A percentile compares a stretch with the other conserved stretches of the same genome.
phyloP scores from a whole-genome alignment of 2,329 filamentous ascomycete genomes.

The Apiospora kogelbergensis region DNA sequence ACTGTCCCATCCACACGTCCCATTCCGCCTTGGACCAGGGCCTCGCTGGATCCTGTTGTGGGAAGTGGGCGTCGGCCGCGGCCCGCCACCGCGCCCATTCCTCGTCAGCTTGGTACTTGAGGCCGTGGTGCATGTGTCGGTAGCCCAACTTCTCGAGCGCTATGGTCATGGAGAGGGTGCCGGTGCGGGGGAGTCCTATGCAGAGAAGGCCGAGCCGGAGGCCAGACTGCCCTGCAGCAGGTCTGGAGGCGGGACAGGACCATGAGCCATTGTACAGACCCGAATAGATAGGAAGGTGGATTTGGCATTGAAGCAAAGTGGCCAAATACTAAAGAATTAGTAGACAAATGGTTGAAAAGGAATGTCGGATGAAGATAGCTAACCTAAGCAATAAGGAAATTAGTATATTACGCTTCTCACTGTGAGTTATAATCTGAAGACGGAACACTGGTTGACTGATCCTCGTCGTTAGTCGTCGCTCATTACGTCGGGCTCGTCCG shows the following conservation, averaged over 20 bases:
- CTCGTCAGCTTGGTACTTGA: not conserved
- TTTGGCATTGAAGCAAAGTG: not conserved
- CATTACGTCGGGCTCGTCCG: not conserved
- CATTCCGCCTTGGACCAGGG: not conserved
- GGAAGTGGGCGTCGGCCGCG: not conserved
- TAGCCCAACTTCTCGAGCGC: conserved; percentile 27
- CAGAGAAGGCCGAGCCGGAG: conserved; percentile 19
- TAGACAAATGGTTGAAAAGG: not conserved
- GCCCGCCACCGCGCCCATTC: not conserved
- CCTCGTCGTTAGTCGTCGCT: not conserved
- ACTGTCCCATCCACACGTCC: conserved; percentile 9
- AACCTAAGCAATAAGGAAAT: not conserved
- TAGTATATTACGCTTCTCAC: not conserved
- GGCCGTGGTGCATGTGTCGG: conserved; percentile 23
- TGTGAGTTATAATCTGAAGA: not conserved
- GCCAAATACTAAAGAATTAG: not conserved
- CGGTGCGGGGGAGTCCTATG: conserved; percentile 25
- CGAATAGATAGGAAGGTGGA: not conserved
- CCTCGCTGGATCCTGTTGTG: too few species aligned
- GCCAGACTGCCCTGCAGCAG: conserved; percentile 6
- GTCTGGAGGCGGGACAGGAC: not conserved
- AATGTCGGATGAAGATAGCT: not conserved
- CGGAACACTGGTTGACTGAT: not conserved
- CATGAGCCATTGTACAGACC: not conserved
- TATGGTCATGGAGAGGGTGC: conserved; percentile 23